Evolutionary conservation across 1,139 yeast species (phyloP), one percentile per base, ranked within the genome.

Genomic region (Lodderomyces pseudojiufengensis): DNA sequence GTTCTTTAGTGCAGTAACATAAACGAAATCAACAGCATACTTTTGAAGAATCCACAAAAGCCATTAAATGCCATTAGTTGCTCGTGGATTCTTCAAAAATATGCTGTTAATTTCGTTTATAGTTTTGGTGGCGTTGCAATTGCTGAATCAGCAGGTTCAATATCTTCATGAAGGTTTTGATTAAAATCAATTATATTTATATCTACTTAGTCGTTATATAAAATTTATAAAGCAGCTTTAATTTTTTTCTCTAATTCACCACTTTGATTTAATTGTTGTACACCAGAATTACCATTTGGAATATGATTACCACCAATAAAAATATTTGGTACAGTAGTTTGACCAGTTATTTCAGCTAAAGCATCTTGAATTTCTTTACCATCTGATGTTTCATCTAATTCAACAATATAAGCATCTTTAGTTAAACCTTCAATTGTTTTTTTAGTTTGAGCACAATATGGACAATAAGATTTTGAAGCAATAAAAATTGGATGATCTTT

Each of bases 281-380:
- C 70, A 50, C 84, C 95, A 35, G 90, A 81, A 74, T 87, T 85
- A 42, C 98, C 98, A 44, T 98, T 98, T n/a, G n/a, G n/a, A 52
- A 92, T 78, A 66, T 87, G 96, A 63, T 86, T 73, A 41, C 95
- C 96, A 35, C 74, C 80, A 57, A 92, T 88, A 65, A 83, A 88
- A 47, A 92, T 76, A 61, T 84, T 90, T 45, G 98, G 98, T 41
- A 92, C 97, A 27, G 97, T 87, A 50, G 78, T 73, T 69, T 92
- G 97, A 44, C 96, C 95, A 28, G 95, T 83, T 46, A 87, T 61
- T 54, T 83, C 80, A 32, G 55, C 58, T 45, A 92, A 72, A 40
- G 94, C 95, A 35, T 73, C 81, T 65, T 92, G 97, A 49, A 90
- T 77, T 42, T 65, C 71, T 37, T 58, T 54, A 38, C 75, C 75